These are phyloP conservation scores for Bipolaris zeicola DNA, from an alignment of 2,329 filamentous ascomycete species.

Conservation along the genomic window DNA sequence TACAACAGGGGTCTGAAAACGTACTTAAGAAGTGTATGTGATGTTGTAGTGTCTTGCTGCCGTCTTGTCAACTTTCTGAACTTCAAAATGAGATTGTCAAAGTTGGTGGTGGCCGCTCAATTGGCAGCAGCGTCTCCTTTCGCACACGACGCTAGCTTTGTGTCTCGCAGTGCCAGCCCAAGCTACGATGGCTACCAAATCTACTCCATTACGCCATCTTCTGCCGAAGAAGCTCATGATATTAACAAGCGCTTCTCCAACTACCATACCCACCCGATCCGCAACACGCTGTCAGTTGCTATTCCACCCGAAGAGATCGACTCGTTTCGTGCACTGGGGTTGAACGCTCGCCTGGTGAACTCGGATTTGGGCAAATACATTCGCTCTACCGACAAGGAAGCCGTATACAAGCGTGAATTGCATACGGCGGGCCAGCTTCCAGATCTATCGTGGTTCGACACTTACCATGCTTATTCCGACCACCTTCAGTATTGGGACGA, in stretches of 20 bases:
- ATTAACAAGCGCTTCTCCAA: constrained; percentile 20
- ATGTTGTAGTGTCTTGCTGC: neutral
- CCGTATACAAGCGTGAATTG: constrained; percentile 18
- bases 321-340: constrained; percentile 46
- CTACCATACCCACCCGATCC: constrained; percentile 29
- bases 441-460: constrained; percentile 49
- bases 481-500: constrained; percentile 40
- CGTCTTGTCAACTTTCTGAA: neutral
- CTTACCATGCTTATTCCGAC: constrained; percentile 40
- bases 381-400: constrained; percentile 23
- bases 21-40: neutral
- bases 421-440: constrained; percentile 41
- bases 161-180: constrained; percentile 4
- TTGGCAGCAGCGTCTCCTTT: constrained; percentile 21
- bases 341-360: constrained; percentile 51
- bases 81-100: constrained; percentile 18
- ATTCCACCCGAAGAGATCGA: constrained; percentile 49
- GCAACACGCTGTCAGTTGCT: constrained; percentile 38
- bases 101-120: constrained; percentile 14
- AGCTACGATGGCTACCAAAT: constrained; percentile 30
- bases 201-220: constrained; percentile 26
- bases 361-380: constrained; percentile 54
- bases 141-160: neutral
- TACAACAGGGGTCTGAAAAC: neutral
- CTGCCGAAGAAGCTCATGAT: constrained; percentile 21